phyloP scores from a whole-genome alignment of 176 grass and related monocot genomes.

The Oryza coarctata region DNA sequence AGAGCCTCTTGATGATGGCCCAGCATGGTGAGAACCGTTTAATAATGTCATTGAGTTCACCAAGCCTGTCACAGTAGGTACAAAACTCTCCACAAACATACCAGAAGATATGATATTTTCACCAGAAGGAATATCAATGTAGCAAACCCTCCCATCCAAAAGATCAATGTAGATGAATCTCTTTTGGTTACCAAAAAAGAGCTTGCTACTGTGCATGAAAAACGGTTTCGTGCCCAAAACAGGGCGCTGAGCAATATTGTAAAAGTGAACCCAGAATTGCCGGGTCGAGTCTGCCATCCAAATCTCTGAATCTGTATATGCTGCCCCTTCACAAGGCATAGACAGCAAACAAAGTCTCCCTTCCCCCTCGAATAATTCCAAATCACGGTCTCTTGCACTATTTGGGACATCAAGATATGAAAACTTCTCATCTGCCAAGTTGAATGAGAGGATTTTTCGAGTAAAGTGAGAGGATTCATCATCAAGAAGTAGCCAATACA shows the following conservation, averaged over 20 bases:
- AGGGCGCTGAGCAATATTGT: not conserved
- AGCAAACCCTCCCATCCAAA: slow-evolving; percentile 26
- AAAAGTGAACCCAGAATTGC: slow-evolving; percentile 30
- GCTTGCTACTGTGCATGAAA: slow-evolving; percentile 42
- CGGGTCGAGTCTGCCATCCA: slow-evolving; percentile 20
- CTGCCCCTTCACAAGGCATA: slow-evolving; percentile 18
- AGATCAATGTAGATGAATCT: slow-evolving; percentile 39
- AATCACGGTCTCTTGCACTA: slow-evolving; percentile 31
- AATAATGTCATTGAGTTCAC: slow-evolving; percentile 13
- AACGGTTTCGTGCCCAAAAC: slow-evolving; percentile 27
- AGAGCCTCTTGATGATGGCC: slow-evolving; percentile 10
- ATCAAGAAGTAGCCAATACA: slow-evolving; percentile 49
- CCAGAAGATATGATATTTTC: slow-evolving; percentile 40
- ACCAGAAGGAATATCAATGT: slow-evolving; percentile 32
- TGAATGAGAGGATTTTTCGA: slow-evolving; percentile 35
- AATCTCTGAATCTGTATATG: slow-evolving; percentile 27
- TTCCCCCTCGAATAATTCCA: slow-evolving; percentile 40
- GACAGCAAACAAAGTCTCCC: slow-evolving; percentile 44
- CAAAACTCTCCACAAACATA: slow-evolving; percentile 51
- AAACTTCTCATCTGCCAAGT: slow-evolving; percentile 40
- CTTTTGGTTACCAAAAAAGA: slow-evolving; percentile 37
- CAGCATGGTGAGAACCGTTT: not conserved
- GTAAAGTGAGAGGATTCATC: slow-evolving; percentile 17
- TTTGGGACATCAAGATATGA: slow-evolving; percentile 23
- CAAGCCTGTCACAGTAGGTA: slow-evolving; percentile 23